Conservation (phyloP, 441 rosid genomes). For the Gossypium davidsonii region DNA sequence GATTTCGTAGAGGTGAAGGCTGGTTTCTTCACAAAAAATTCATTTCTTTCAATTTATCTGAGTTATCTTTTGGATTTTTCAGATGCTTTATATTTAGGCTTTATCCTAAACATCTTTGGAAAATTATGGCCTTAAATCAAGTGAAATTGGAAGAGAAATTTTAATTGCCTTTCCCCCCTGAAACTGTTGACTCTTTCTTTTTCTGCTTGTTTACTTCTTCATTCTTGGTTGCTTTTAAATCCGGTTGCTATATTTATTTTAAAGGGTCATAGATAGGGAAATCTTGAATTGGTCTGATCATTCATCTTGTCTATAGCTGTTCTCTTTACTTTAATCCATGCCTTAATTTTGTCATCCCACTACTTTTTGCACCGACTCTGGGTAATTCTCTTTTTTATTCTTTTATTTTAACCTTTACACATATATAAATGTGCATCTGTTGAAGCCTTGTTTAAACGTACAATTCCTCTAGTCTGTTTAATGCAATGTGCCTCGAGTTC, state of each 20-base stretch:
- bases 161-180: neutral
- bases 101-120: neutral
- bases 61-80: neutral
- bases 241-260: neutral
- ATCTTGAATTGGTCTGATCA: constrained; percentile 8
- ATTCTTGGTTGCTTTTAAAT: constrained; percentile 4
- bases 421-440: neutral
- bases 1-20: constrained; percentile 86
- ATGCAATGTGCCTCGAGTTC: neutral
- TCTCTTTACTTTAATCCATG: constrained; percentile 1
- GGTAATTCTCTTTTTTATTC: neutral
- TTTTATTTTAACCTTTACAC: neutral
- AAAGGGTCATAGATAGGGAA: constrained; percentile 3
- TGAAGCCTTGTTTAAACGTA: neutral
- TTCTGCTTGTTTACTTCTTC: neutral
- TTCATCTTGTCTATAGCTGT: constrained; percentile 6
- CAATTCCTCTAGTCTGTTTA: neutral
- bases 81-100: neutral
- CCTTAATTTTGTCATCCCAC: neutral
- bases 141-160: neutral
- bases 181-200: neutral
- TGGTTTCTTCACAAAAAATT: constrained; percentile 5
- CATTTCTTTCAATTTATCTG: neutral
- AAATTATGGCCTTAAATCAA: neutral
- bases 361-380: neutral